Percentiles rank a stretch among this genome's conserved stretches.
phyloP scores from a whole-genome alignment of 371 early-diverging fungal genomes.

The Saksenaea vasiformis region DNA sequence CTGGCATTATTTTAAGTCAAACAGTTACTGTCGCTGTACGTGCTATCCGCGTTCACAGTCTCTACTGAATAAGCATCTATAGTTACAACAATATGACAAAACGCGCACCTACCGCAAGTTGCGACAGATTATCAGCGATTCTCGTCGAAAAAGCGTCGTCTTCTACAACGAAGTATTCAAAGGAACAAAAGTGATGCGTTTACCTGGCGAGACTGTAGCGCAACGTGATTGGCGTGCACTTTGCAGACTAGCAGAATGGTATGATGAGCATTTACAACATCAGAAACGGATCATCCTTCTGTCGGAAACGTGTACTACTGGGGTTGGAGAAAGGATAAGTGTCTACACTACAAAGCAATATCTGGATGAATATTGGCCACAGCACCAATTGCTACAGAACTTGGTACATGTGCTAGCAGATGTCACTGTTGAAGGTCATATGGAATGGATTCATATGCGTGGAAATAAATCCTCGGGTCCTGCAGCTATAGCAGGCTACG shows the following conservation, averaged over 20 bases:
- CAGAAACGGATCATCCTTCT: slow-evolving; percentile 53
- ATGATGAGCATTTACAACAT: slow-evolving; percentile 44
- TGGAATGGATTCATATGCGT: slow-evolving; percentile 33
- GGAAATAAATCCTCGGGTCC: slow-evolving; percentile 16
- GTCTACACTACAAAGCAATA: slow-evolving; percentile 46
- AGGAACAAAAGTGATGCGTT: slow-evolving; percentile 43
- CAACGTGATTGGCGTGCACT: slow-evolving; percentile 64
- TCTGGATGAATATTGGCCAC: slow-evolving; percentile 41
- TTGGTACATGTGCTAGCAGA: slow-evolving; percentile 52
- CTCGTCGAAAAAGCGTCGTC: slow-evolving; percentile 56
- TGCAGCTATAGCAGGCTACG: slow-evolving; percentile 44
- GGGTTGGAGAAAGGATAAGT: not conserved
- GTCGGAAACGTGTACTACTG: slow-evolving; percentile 41
- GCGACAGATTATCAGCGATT: slow-evolving; percentile 59
- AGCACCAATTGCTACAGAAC: slow-evolving; percentile 42
- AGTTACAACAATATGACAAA: slow-evolving; percentile 69
- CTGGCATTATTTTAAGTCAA: slow-evolving; percentile 66
- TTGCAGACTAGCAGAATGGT: slow-evolving; percentile 60
- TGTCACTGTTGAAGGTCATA: slow-evolving; percentile 56
- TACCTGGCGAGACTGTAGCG: slow-evolving; percentile 46
- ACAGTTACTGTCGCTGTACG: slow-evolving; percentile 65
- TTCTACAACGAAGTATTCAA: slow-evolving; percentile 70
- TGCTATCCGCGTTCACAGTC: not conserved
- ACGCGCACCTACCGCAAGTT: slow-evolving; percentile 62
- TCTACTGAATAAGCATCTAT: not conserved